These are phyloP conservation scores for Apocynum venetum DNA, from an alignment of 257 asterid species.

Conservation along the genomic window DNA sequence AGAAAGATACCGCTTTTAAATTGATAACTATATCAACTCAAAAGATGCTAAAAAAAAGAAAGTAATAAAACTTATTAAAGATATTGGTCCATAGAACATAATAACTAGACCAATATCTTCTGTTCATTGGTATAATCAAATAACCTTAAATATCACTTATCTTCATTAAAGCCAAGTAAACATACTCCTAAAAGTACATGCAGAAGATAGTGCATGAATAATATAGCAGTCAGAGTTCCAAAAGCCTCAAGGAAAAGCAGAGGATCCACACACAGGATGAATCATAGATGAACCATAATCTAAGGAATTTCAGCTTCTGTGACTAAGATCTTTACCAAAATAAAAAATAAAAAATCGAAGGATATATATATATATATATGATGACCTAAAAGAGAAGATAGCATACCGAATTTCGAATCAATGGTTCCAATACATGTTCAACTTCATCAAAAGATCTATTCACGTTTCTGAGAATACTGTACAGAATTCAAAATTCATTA, in stretches of 20 bases:
- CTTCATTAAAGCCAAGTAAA: neutral
- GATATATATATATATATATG: neutral
- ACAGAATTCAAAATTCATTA: constrained; percentile 5
- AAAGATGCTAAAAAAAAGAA: neutral
- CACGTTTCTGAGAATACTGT: constrained; percentile 46
- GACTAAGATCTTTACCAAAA: neutral
- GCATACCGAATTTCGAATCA: constrained; percentile 55
- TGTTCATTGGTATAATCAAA: neutral
- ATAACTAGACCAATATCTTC: neutral
- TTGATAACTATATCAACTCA: neutral
- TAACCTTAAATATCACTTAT: neutral
- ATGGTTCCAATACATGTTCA: constrained; percentile 48
- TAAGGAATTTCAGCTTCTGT: neutral
- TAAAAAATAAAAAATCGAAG: neutral
- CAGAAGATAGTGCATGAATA: neutral
- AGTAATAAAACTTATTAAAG: neutral
- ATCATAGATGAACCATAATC: constrained; percentile 5
- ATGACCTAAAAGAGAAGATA: constrained; percentile 10
- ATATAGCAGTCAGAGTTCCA: neutral
- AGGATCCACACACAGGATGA: neutral
- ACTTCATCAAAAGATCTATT: constrained; percentile 39
- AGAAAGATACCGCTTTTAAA: neutral
- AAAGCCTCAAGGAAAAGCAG: neutral
- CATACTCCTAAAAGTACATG: neutral
- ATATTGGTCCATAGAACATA: neutral